These are phyloP conservation scores for Solanum hybrid DNA, from an alignment of 305 asterid species.

Conservation along the genomic window DNA sequence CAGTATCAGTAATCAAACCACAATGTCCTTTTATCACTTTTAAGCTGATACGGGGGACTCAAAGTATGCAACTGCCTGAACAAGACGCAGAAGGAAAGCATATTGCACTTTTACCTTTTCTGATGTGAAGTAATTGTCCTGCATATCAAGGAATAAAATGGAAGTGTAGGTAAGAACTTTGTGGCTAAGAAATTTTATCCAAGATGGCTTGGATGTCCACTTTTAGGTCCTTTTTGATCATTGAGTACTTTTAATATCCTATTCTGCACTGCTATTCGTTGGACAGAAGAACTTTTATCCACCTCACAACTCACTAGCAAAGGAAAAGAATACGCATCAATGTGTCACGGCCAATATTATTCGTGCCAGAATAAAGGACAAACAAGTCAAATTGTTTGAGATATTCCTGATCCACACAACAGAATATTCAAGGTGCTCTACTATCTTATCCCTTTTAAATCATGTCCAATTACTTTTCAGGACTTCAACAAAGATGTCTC, in stretches of 20 bases:
- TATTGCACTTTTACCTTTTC: constrained; percentile 6
- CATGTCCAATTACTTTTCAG: neutral
- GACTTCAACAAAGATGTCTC: neutral
- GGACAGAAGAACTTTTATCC: constrained; percentile 1
- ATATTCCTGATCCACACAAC: constrained; percentile 6
- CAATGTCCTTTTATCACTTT: neutral
- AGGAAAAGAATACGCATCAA: neutral
- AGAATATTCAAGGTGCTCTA: constrained; percentile 3
- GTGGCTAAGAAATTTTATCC: constrained; percentile 5
- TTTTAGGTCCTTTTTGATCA: neutral
- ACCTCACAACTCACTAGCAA: neutral
- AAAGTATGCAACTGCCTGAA: constrained; percentile 2
- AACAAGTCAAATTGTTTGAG: neutral
- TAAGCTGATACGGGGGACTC: neutral
- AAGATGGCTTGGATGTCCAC: neutral
- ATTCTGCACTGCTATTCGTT: constrained; percentile 3
- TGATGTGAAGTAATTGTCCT: neutral
- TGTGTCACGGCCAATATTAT: neutral
- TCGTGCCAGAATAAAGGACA: neutral
- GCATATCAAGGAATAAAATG: constrained; percentile 1
- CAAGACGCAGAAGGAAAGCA: neutral
- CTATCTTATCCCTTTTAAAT: neutral
- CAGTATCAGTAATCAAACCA: neutral
- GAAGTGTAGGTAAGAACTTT: neutral
- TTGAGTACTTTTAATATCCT: neutral